Conservation (phyloP, 169 alveolate species). For the Theileria luwenshuni region DNA sequence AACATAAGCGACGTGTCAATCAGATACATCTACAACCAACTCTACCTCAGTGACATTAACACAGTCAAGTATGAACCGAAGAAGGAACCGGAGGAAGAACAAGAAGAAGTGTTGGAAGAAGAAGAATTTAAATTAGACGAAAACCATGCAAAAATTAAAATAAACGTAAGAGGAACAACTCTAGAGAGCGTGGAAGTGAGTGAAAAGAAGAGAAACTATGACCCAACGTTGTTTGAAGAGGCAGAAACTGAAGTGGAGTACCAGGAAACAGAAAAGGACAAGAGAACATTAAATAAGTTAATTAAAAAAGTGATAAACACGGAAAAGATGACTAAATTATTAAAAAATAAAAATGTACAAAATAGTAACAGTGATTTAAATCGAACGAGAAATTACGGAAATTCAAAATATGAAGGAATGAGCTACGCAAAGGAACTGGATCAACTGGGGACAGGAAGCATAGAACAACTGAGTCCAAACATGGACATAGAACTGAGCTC, state of each 20-base stretch:
- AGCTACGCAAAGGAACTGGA: not conserved
- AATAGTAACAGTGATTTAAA: not conserved
- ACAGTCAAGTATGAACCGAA: constrained; percentile 9
- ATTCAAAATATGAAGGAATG: not conserved
- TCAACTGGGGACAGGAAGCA: not conserved
- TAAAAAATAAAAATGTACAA: not conserved
- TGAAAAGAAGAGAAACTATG: not conserved
- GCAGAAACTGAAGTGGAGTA: not conserved
- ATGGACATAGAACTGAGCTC: not conserved
- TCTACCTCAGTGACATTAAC: constrained; percentile 43
- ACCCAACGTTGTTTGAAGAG: not conserved
- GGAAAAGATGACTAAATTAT: not conserved
- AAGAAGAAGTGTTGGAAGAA: not conserved
- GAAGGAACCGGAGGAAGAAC: constrained; percentile 7
- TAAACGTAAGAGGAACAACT: not conserved
- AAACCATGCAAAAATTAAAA: not conserved
- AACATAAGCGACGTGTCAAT: constrained; percentile 56
- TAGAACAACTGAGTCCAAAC: not conserved
- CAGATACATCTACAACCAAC: constrained; percentile 58
- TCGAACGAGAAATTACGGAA: not conserved
- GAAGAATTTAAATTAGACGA: constrained; percentile 1
- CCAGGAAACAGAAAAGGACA: not conserved
- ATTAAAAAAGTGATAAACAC: no score
- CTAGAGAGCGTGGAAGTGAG: no score
- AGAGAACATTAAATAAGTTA: no score